Percentiles rank a stretch among this genome's conserved stretches.
Conservation (phyloP, 2,329 filamentous ascomycete species). For the Dactylellina haptotyla region DNA sequence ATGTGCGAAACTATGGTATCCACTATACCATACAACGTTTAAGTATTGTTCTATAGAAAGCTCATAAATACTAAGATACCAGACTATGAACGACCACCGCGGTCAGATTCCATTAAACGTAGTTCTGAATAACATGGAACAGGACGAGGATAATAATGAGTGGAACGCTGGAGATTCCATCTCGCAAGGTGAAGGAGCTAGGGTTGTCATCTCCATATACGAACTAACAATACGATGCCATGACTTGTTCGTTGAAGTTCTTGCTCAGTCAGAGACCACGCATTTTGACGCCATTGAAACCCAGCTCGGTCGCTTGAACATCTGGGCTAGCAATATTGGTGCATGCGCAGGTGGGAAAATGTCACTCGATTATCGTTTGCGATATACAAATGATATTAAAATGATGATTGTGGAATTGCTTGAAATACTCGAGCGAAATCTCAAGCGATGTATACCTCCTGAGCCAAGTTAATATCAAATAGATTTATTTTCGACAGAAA, state of each 20-base stretch:
- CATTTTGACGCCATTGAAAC: constrained; percentile 7
- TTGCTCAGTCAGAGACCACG: background rate
- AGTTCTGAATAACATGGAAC: too few species aligned
- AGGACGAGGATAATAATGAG: too few species aligned
- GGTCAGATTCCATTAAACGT: too few species aligned
- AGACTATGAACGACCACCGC: too few species aligned
- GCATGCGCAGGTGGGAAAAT: background rate
- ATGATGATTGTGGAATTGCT: constrained; percentile 2
- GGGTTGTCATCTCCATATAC: background rate
- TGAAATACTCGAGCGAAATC: constrained; percentile 2
- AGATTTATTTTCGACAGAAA: too few species aligned
- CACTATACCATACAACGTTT: too few species aligned
- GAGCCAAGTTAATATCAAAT: too few species aligned
- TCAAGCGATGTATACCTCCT: constrained; percentile 1
- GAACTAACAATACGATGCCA: background rate
- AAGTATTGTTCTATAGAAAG: too few species aligned
- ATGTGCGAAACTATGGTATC: too few species aligned
- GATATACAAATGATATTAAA: constrained; percentile 8
- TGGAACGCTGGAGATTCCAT: too few species aligned
- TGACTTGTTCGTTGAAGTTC: constrained; percentile 8
- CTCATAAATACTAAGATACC: too few species aligned
- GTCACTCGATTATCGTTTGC: constrained; percentile 18
- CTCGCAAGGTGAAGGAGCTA: too few species aligned
- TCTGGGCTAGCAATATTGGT: constrained; percentile 28
- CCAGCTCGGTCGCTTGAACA: constrained; percentile 16